Base-by-base conservation (phyloP, 1,284 basidiomycete genomes). In the Cutaneotrichosporon sp. region DNA sequence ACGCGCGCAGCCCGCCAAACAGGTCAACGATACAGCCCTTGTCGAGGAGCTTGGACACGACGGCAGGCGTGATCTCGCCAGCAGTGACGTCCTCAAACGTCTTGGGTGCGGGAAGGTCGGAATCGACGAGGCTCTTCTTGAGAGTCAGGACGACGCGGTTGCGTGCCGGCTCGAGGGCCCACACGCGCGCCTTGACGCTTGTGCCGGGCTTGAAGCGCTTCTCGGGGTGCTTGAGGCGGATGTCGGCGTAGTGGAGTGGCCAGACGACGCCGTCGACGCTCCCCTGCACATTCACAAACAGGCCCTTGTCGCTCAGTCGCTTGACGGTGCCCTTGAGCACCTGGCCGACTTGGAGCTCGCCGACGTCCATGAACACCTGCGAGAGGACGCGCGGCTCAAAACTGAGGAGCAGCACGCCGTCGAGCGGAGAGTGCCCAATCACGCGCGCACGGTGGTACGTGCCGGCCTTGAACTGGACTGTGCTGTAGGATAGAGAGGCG, bases 241-340 rank as follows among this genome's bases (percentile, higher is more conserved):
- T 94, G 76, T 98, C 95, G 36, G 97, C 92, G 79, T 92, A 99
- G 80, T 99, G 97, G 69, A 88, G 85, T 0, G 96, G 94, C 89
- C 92, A 97, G 34, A 98, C 86, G 34, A 98, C 89, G 46, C 91
- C 97, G 73, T 97, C 92, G 38, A 96, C 87, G 65, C 86, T 90
- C 9, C 90, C 92, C 16, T 89, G 88, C 58, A 97, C 84, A 31
- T 90, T 88, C 42, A 97, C 86, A 71, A 97, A 94, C 42, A 98
- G 81, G 0, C 86, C 89, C 56, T 86, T 85, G 63, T 91, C 88
- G 1, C 88, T 89, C 49, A 98, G 83, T 66, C 86, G 88, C 80
- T 90, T 92, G 66, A 98, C 86, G 0, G 88, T 91, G 4, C 90
- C 93, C 81, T 89, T 92, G 69, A 97, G 81, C 13, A 89, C 75